phyloP scores from a whole-genome alignment of 768 basidiomycete species.

The Suillus hirtellus region DNA sequence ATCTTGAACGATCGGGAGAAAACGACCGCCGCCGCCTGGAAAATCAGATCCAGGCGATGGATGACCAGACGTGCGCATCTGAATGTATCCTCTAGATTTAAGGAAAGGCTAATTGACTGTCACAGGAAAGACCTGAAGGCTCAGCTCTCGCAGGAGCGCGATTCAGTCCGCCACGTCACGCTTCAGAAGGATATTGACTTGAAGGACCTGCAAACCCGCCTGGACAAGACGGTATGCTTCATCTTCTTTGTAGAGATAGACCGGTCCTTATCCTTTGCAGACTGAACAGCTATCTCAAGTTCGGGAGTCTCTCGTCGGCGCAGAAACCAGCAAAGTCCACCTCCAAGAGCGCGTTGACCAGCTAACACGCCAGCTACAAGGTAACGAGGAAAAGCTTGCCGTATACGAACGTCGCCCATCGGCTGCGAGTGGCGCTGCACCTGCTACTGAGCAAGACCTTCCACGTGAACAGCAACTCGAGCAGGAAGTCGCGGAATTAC shows the following conservation, averaged over 20 bases:
- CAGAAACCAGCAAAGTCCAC: conserved; percentile 78
- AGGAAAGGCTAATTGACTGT: conserved; percentile 4
- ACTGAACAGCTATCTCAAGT: conserved; percentile 62
- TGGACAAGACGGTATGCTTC: conserved; percentile 67
- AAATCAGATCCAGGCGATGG: conserved; percentile 73
- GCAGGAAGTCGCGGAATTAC: conserved; percentile 80
- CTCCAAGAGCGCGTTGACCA: conserved; percentile 62
- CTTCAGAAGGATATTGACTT: conserved; percentile 80
- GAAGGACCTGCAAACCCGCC: conserved; percentile 68
- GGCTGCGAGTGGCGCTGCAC: conserved; percentile 30
- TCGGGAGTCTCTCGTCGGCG: conserved; percentile 67
- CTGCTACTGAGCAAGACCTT: conserved; percentile 44
- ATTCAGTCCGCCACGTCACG: conserved; percentile 67
- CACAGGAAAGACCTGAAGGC: conserved; percentile 70
- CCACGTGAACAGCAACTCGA: conserved; percentile 79
- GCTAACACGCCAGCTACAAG: conserved; percentile 60
- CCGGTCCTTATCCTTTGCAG: conserved; percentile 38
- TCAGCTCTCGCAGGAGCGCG: conserved; percentile 74
- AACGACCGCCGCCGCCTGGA: conserved; percentile 84
- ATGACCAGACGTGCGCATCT: conserved; percentile 68
- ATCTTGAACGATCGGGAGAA: conserved; percentile 79
- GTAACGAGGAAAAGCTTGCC: conserved; percentile 80
- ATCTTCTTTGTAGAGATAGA: not conserved
- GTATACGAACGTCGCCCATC: conserved; percentile 75
- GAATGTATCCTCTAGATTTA: not conserved